Evolutionary conservation across 306 rosid species (phyloP).

Genomic region (Nissolia schottii): DNA sequence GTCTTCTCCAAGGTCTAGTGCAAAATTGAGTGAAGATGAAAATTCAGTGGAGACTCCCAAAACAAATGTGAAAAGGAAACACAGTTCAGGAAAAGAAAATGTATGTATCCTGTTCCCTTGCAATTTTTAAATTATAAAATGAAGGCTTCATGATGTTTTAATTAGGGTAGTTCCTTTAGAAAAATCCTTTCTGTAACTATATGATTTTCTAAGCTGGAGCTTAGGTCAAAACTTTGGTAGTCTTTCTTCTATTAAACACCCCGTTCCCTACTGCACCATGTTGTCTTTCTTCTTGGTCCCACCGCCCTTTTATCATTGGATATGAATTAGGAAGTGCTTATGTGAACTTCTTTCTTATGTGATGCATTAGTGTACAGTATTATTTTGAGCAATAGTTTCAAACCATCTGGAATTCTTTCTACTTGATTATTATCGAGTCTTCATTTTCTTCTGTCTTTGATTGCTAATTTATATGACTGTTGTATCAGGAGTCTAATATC

Average conservation of each 20-base stretch:
- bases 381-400: neutral
- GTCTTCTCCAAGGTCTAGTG: slow-evolving; percentile 45
- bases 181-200: neutral
- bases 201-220: neutral
- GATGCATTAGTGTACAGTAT: neutral
- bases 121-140: neutral
- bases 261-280: too few species aligned
- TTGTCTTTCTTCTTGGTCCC: neutral
- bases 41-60: slow-evolving; percentile 48
- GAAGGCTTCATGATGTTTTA: neutral
- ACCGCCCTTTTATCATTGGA: neutral
- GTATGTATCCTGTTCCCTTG: slow-evolving; percentile 24
- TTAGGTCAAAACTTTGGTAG: neutral
- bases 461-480: slow-evolving; percentile 8
- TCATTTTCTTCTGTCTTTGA: slow-evolving; percentile 6
- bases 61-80: slow-evolving; percentile 63
- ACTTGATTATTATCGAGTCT: slow-evolving; percentile 6
- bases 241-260: too few species aligned
- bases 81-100: slow-evolving; percentile 48
- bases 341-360: neutral
- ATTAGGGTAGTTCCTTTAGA: neutral
- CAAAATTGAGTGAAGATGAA: slow-evolving; percentile 41
- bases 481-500: slow-evolving; percentile 42
- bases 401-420: neutral
- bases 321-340: neutral